Evolutionary conservation across 2,329 filamentous ascomycete genomes (phyloP), one percentile per base, ranked within the genome.

Genomic region (Ilyonectria sp.): DNA sequence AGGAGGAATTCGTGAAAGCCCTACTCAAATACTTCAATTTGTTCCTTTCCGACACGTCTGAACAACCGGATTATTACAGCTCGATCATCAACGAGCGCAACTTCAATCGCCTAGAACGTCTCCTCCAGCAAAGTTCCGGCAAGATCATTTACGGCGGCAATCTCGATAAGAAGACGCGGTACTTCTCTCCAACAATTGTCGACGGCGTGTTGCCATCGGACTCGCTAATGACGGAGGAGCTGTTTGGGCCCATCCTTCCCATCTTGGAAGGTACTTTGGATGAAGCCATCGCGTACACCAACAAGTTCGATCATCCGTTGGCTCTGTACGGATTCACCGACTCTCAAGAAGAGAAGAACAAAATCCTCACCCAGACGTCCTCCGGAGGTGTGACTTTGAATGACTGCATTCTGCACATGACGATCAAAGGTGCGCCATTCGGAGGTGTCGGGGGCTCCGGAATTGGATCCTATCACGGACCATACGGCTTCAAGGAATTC

Each of bases 331-430:
- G 80, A 33, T 84, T 85, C 71, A 82, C 78, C 46, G 68, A 77
- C 11, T 72, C 79, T 37, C 62, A 77, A 19, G 59, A 70, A 1
- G 81, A 84, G 63, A 80, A 81, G 53, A 70, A 78, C 17, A 74
- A 76, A 52, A 78, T 75, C 47, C 62, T 72, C 33, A 66, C 69
- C 62, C 63, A 74, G 63, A 78, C 78, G 17, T 78, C 74, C 17
- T 84, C 82, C 8, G 84, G 83, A 31, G 83, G 83, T 29, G 82
- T 85, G 55, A 84, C 82, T 1, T 77, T 85, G 71, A 85, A 86
- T 69, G 82, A 84, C 68, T 74, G 78, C 31, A 71, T 79, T 49
- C 65, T 83, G 6, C 84, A 85, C 58, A 78, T 79, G 44, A 37
- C 74, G 72, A 75, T 81, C 40, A 76, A 78, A 2, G 76, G 74